Evolutionary conservation across 2,329 filamentous ascomycete species (phyloP).

Genomic region (Xylariales sp.): DNA sequence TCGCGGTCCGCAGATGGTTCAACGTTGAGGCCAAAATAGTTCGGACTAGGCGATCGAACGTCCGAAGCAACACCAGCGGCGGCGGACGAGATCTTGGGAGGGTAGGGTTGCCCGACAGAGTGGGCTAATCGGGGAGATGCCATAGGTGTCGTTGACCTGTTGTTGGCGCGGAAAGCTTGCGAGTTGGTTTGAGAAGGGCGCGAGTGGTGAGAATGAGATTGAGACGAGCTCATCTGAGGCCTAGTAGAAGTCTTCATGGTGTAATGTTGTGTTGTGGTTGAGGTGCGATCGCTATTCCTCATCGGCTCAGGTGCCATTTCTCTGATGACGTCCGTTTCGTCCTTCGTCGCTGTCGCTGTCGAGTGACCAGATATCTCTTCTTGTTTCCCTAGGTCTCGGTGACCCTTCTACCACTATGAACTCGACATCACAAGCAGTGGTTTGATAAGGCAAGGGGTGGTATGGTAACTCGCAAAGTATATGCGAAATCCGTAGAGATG

Average conservation of each 20-base stretch:
- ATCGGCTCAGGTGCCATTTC: slow-evolving; percentile 3
- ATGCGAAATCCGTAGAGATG: too few species aligned
- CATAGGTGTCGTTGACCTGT: slow-evolving; percentile 45
- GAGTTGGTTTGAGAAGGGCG: slow-evolving; percentile 35
- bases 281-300: slow-evolving; percentile 2
- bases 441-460: background rate
- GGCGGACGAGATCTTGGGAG: slow-evolving; percentile 39
- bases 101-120: slow-evolving; percentile 50
- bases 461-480: too few species aligned
- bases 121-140: slow-evolving; percentile 47
- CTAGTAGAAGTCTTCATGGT: slow-evolving; percentile 30
- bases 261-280: slow-evolving; percentile 21
- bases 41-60: slow-evolving; percentile 61
- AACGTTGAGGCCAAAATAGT: slow-evolving; percentile 78
- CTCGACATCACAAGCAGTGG: slow-evolving; percentile 7
- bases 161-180: slow-evolving; percentile 33
- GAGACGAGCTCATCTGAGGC: slow-evolving; percentile 23
- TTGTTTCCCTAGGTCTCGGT: background rate
- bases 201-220: slow-evolving; percentile 20
- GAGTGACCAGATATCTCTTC: background rate
- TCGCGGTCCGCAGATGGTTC: slow-evolving; percentile 59
- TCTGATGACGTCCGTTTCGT: slow-evolving; percentile 1
- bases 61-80: slow-evolving; percentile 38
- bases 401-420: background rate
- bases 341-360: background rate